Conservation (phyloP, 257 asterid species). For the Rauvolfia tetraphylla region DNA sequence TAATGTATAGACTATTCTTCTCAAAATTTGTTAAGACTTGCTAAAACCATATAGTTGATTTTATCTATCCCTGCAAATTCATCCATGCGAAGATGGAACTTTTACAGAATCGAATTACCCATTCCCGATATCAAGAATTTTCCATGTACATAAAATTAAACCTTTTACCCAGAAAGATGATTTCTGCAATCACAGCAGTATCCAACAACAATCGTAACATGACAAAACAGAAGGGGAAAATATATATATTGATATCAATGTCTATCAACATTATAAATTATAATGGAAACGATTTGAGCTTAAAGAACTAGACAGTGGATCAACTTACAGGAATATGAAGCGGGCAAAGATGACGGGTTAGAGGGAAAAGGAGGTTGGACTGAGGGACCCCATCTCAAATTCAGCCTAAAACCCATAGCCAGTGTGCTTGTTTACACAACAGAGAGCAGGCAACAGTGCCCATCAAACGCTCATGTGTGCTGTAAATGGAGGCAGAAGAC, state of each 20-base stretch:
- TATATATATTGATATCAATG: neutral
- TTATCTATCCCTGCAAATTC: neutral
- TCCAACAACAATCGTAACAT: neutral
- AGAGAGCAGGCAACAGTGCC: constrained; percentile 18
- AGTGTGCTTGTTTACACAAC: constrained; percentile 13
- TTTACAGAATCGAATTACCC: neutral
- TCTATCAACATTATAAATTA: too few species aligned
- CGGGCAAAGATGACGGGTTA: constrained; percentile 52
- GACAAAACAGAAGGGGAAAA: neutral
- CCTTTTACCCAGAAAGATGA: neutral
- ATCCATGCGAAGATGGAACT: neutral
- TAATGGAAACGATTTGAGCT: neutral
- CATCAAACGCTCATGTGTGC: constrained; percentile 19
- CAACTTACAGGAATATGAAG: constrained; percentile 26
- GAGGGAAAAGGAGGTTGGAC: constrained; percentile 59
- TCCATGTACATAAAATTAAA: neutral
- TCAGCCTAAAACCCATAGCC: constrained; percentile 64
- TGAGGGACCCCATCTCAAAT: constrained; percentile 62
- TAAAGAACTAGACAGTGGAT: neutral
- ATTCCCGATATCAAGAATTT: neutral
- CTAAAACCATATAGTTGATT: neutral
- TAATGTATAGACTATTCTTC: neutral
- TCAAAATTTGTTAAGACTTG: neutral
- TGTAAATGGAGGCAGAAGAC: constrained; percentile 26
- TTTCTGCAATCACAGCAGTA: neutral